These are phyloP conservation scores for Noccaea caerulescens DNA, from an alignment of 345 rosid genomes.

Conservation along the genomic window DNA sequence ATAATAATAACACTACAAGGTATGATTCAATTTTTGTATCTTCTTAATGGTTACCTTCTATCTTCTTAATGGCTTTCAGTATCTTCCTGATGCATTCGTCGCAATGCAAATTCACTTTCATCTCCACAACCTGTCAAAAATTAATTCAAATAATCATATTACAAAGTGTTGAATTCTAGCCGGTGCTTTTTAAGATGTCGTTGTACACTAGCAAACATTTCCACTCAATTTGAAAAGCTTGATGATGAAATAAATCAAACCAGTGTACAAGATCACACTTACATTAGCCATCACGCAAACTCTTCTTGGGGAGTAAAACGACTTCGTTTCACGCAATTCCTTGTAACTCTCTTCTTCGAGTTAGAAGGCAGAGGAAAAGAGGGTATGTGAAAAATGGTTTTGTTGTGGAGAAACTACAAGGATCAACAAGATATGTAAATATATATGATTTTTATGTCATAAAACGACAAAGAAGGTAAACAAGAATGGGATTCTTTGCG, in stretches of 20 bases:
- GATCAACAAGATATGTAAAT: slow-evolving; percentile 23
- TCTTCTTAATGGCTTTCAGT: slow-evolving; percentile 84
- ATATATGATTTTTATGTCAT: slow-evolving; percentile 9
- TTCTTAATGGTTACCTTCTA: slow-evolving; percentile 60
- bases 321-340: not conserved
- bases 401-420: slow-evolving; percentile 26
- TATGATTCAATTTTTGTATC: not conserved
- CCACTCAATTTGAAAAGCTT: not conserved
- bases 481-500: slow-evolving; percentile 43
- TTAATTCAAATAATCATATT: not conserved
- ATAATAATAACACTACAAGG: not conserved
- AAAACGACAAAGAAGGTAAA: slow-evolving; percentile 26
- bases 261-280: slow-evolving; percentile 5
- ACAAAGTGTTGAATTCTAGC: not conserved
- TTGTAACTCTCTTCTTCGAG: slow-evolving; percentile 5
- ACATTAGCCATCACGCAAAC: slow-evolving; percentile 34
- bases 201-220: too few species aligned
- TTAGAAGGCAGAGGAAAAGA: not conserved
- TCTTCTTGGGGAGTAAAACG: not conserved
- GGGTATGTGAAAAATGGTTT: slow-evolving; percentile 1
- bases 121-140: slow-evolving; percentile 65
- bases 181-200: not conserved
- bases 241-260: slow-evolving; percentile 26
- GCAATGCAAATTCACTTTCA: slow-evolving; percentile 81
- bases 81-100: slow-evolving; percentile 81